Base-by-base conservation (phyloP, 441 rosid species). In the Viola pubescens region DNA sequence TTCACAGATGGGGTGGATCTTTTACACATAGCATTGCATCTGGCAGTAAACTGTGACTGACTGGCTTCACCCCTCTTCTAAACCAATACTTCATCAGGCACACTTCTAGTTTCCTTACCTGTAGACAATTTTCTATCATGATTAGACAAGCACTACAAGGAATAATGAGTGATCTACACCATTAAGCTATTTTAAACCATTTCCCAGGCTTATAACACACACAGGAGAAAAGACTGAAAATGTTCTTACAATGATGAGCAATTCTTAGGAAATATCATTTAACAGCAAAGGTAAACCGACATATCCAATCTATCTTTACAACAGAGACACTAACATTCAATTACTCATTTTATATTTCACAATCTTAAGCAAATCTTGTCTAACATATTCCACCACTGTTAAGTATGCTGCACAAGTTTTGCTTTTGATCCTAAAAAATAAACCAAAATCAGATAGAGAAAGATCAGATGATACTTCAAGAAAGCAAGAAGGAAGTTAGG, bases 41-140 rank as follows among this genome's bases (percentile, higher is more conserved):
- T 4, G 87, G 80, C 40, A 84, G 69, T 45, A 86, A 76, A 74
- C 54, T 57, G 68, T 94, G 89, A 70, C 70, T 64, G 66, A 70
- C 65, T 11, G 98, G 95, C 74, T 75, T 82, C 78, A 82, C 54
- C 49, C 95, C 96, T 76, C 73, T 80, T 58, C 81, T 73, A 66
- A 75, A 65, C 91, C 95, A 89, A 67, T 61, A 57, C 50, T 76
- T 80, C 62, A 85, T 61, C 56, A 90, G 76, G 39, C 63, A 60
- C 57, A 74, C 49, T 79, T 94, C 98, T 58, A 94, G 76, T 71
- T 83, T 89, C 73, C 98, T 84, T 52, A 88, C 99, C 99, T 86
- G 99, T 58, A 56, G 70, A 66, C 12, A 41, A 4, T 48, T 52
- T 37, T 57, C 42, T 8, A 50, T 39, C 10, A 48, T 13, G 43